phyloP scores from a whole-genome alignment of 345 rosid species.

The Gossypium stocksii region DNA sequence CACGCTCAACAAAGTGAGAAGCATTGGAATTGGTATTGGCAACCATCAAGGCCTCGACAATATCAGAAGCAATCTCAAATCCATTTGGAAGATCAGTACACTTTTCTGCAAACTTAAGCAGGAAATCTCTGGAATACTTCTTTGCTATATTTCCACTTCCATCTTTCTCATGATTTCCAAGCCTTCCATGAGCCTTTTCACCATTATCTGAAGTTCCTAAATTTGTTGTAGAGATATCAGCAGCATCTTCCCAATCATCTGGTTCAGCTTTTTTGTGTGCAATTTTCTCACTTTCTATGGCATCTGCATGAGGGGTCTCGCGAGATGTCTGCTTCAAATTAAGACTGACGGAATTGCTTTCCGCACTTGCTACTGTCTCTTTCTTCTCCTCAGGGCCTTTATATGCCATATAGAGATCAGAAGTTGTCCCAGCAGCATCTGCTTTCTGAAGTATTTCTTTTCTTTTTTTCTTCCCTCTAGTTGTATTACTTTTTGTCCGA shows the following conservation, averaged over 20 bases:
- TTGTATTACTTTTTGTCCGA: conserved; percentile 37
- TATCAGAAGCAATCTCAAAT: conserved; percentile 34
- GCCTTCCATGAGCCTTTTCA: conserved; percentile 26
- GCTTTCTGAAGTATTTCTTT: conserved; percentile 78
- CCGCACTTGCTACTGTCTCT: conserved; percentile 33
- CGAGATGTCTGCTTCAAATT: conserved; percentile 34
- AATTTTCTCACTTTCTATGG: conserved; percentile 29
- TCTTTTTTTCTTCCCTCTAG: conserved; percentile 49
- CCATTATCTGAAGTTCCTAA: conserved; percentile 43
- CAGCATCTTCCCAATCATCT: conserved; percentile 98
- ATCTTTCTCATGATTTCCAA: conserved; percentile 31
- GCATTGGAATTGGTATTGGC: conserved; percentile 27
- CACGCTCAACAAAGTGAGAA: conserved; percentile 51
- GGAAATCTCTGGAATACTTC: conserved; percentile 94
- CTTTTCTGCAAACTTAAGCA: conserved; percentile 67
- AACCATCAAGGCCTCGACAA: conserved; percentile 36
- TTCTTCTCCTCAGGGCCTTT: conserved; percentile 86
- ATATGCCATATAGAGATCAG: conserved; percentile 84
- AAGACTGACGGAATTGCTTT: conserved; percentile 22
- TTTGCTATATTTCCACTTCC: conserved; percentile 40
- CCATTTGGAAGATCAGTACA: conserved; percentile 65
- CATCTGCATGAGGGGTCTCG: conserved; percentile 28
- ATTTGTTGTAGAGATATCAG: conserved; percentile 76
- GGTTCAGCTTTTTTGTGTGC: conserved; percentile 57
- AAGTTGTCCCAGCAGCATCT: conserved; percentile 80